A percentile compares a stretch with the other conserved stretches of the same genome.
Conservation (phyloP, 2,329 filamentous ascomycete species). For the Triangularia verruculosa region DNA sequence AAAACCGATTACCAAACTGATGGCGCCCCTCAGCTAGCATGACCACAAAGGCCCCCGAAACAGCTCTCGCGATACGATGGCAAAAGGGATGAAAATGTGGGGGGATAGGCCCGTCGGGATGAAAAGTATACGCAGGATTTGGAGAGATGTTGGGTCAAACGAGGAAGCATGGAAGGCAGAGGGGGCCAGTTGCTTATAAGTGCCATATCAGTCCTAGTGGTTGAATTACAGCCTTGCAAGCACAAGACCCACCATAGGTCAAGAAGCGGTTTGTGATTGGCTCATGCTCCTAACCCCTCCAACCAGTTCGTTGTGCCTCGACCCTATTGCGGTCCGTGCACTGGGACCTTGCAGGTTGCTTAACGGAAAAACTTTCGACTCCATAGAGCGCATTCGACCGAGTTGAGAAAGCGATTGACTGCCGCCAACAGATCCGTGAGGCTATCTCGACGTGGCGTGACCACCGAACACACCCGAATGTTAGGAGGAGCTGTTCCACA, state of each 20-base stretch:
- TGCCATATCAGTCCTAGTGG: slow-evolving; percentile 1
- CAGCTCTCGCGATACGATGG: neutral
- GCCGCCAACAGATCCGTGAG: slow-evolving; percentile 12
- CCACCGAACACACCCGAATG: slow-evolving; percentile 8
- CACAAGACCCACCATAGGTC: neutral
- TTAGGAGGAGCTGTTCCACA: slow-evolving; percentile 14
- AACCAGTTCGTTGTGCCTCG: slow-evolving; percentile 13
- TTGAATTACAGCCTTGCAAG: slow-evolving; percentile 1
- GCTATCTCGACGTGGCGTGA: slow-evolving; percentile 22
- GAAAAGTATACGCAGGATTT: neutral
- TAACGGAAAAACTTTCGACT: slow-evolving; percentile 24
- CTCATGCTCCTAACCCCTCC: neutral
- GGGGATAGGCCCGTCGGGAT: neutral
- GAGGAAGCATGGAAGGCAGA: neutral
- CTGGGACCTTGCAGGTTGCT: neutral
- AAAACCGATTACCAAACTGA: neutral
- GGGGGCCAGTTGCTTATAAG: neutral
- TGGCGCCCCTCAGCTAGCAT: neutral
- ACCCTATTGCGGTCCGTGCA: slow-evolving; percentile 13
- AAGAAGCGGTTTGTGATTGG: neutral
- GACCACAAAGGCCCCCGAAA: neutral
- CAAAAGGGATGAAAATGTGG: neutral
- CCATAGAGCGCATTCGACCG: slow-evolving; percentile 5
- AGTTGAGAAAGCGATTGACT: slow-evolving; percentile 10
- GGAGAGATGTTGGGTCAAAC: neutral